Percentiles rank a stretch among this genome's conserved stretches.
Conservation (phyloP, 2,329 filamentous ascomycete species). For the Aspergillus versicolor region DNA sequence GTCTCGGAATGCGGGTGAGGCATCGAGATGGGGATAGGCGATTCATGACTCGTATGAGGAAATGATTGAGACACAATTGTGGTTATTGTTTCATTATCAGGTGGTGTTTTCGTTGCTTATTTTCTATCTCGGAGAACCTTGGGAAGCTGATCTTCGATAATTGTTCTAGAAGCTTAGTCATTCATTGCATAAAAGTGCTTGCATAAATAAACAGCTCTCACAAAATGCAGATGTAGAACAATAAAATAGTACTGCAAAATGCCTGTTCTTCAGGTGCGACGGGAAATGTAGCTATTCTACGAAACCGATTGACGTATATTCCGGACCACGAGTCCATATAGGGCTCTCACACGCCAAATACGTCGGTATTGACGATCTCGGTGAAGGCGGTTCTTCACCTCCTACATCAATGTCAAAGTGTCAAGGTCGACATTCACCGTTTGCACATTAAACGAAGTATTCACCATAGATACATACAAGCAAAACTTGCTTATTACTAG, state of each 20-base stretch:
- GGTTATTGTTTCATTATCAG: conserved; percentile 3
- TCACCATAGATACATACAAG: too few relatives aligned
- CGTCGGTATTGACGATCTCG: too few relatives aligned
- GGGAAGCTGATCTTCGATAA: neutral
- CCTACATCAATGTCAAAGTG: too few relatives aligned
- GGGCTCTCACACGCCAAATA: too few relatives aligned
- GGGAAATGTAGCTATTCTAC: too few relatives aligned
- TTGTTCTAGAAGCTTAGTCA: conserved; percentile 8
- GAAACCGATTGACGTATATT: too few relatives aligned
- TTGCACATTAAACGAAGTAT: too few relatives aligned
- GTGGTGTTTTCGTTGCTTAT: neutral
- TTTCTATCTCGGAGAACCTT: neutral
- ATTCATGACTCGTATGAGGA: conserved; percentile 4
- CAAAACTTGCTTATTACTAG: too few relatives aligned
- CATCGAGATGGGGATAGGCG: conserved; percentile 1
- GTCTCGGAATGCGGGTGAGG: neutral
- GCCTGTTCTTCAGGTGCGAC: too few relatives aligned
- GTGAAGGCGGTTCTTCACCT: too few relatives aligned
- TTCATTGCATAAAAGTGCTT: neutral
- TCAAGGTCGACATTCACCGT: too few relatives aligned
- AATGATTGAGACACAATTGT: neutral
- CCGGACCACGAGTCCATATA: too few relatives aligned
- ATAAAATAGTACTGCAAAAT: neutral
- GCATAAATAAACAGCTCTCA: neutral
- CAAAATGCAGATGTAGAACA: neutral